Evolutionary conservation across 2,329 filamentous ascomycete species (phyloP).

Genomic region (Trichoderma asperellum): DNA sequence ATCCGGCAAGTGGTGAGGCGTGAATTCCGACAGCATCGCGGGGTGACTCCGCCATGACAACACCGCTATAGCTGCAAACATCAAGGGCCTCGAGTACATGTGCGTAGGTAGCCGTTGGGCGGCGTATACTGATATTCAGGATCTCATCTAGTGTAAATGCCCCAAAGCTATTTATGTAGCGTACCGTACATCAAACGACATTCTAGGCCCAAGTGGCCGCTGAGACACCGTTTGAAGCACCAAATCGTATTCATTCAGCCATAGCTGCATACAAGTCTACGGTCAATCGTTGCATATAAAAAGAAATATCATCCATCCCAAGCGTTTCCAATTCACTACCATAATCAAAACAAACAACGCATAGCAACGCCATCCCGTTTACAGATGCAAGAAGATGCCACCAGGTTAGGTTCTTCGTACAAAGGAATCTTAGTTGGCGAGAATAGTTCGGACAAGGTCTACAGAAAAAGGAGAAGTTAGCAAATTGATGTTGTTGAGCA

Average conservation of each 20-base stretch:
- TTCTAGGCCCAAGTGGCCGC: background rate
- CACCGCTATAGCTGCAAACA: background rate
- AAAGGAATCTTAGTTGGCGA: conserved; percentile 67
- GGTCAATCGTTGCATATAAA: conserved; percentile 11
- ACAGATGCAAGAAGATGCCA: conserved; percentile 40
- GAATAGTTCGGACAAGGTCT: conserved; percentile 86
- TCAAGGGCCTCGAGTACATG: background rate
- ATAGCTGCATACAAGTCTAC: conserved; percentile 16
- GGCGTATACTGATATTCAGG: background rate
- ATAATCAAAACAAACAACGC: conserved; percentile 28
- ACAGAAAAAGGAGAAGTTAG: conserved; percentile 24
- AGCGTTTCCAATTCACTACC: conserved; percentile 28
- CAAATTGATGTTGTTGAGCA: background rate
- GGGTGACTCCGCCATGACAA: conserved; percentile 16
- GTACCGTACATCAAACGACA: background rate
- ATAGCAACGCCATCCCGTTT: conserved; percentile 42
- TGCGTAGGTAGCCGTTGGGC: background rate
- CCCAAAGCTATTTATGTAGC: background rate
- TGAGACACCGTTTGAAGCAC: conserved; percentile 2
- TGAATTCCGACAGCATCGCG: conserved; percentile 8
- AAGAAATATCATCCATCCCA: conserved; percentile 24
- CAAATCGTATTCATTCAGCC: conserved; percentile 22
- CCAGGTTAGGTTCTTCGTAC: background rate
- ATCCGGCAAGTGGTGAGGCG: conserved; percentile 26
- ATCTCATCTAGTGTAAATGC: background rate